phyloP scores from a whole-genome alignment of 305 asterid genomes.

The Fraxinus platypoda region DNA sequence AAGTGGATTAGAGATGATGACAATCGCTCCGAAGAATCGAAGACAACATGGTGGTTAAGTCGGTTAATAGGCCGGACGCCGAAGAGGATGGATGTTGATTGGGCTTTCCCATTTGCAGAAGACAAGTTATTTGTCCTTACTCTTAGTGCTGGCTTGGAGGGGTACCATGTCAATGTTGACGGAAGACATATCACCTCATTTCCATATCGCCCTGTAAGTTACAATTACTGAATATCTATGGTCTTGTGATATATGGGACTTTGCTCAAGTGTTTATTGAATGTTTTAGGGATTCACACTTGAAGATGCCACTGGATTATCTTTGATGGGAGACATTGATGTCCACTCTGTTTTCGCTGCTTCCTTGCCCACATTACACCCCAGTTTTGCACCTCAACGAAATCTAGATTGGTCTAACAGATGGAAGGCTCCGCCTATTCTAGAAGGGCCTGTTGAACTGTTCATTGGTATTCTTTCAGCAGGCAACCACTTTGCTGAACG shows the following conservation, averaged over 20 bases:
- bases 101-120: conserved; percentile 84
- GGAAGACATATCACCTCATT: conserved; percentile 83
- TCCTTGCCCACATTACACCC: conserved; percentile 76
- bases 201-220: conserved; percentile 73
- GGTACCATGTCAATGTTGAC: conserved; percentile 72
- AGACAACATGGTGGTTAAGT: conserved; percentile 73
- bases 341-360: conserved; percentile 69
- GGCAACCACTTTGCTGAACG: conserved; percentile 88
- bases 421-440: conserved; percentile 76
- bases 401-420: conserved; percentile 62
- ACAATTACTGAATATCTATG: conserved; percentile 2
- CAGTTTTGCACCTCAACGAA: conserved; percentile 72
- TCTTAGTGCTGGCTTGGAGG: conserved; percentile 81
- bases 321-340: conserved; percentile 69
- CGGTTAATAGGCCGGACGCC: conserved; percentile 61
- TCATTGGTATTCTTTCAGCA: conserved; percentile 81
- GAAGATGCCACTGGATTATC: conserved; percentile 85
- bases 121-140: conserved; percentile 71
- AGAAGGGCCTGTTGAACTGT: conserved; percentile 53
- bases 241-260: conserved; percentile 5
- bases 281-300: conserved; percentile 60
- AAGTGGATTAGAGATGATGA: conserved; percentile 75
- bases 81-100: conserved; percentile 58
- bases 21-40: conserved; percentile 57
- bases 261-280: conserved; percentile 18